Base-by-base conservation (phyloP, 2,329 filamentous ascomycete genomes). In the Cryphonectria radicalis region DNA sequence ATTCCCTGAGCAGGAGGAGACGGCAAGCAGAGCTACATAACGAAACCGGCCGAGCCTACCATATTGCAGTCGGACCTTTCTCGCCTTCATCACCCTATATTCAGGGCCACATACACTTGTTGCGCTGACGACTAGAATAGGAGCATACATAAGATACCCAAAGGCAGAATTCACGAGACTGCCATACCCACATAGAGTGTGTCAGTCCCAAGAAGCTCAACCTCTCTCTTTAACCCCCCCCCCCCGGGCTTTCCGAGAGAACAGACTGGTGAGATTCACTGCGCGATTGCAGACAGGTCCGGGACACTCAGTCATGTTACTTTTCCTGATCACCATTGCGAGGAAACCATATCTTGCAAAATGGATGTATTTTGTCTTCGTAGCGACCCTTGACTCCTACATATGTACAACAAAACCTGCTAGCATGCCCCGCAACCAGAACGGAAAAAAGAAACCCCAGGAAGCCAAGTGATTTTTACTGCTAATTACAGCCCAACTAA, bases 361-460 rank as follows among this genome's bases (percentile, higher is more conserved):
- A 53, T 50, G 28, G 42, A 67, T 65, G 68, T 73, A 70, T 76
- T 74, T 50, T 69, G 69, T 74, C 69, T 60, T 68, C 74, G 72
- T 75, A 64, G 71, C 68, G 42, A 53, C 60, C 67, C 68, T 50
- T 65, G 69, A 70, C 70, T 73, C 73, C 69, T 73, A 68, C 68
- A 74, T 77, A 78, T 77, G 72, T 77, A 77, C 76, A 77, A 71
- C 69, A 68, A 70, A 69, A 63, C 68, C 67, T 67, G 40, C 63
- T 63, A 72, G 65, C 72, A 76, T 75, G 77, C 42, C 42, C 63
- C 62, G 13, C 62, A 71, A 74, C 78, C 77, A 76, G 76, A 72
- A 74, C 78, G 76, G 78, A 79, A 77, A 74, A 75, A 77, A 79
- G 74, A 76, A 79, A 75, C 76, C 74, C 78, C 75, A 73, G 78